Conservation (phyloP, 176 grass and related monocot species). For the Avena eriantha region DNA sequence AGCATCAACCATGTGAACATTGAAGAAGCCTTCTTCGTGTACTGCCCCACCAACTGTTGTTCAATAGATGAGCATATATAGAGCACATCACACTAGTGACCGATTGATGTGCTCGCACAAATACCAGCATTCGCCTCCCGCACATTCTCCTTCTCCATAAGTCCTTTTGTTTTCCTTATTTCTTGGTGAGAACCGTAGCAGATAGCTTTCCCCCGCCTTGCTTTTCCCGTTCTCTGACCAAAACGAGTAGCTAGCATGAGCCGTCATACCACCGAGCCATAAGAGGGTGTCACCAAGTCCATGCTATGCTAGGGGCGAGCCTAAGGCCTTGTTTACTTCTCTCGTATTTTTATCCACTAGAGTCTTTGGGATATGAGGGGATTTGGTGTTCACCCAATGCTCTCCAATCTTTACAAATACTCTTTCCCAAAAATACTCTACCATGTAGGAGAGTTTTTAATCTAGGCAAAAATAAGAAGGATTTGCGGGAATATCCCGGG, state of each 20-base stretch:
- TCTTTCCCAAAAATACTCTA: too few relatives aligned
- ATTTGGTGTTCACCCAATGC: too few relatives aligned
- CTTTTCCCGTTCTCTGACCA: neutral
- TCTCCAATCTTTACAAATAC: too few relatives aligned
- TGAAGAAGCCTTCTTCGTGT: neutral
- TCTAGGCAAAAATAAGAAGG: too few relatives aligned
- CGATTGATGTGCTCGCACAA: neutral
- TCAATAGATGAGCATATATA: neutral
- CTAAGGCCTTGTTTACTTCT: too few relatives aligned
- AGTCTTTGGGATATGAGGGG: too few relatives aligned
- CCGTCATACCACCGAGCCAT: too few relatives aligned
- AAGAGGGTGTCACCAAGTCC: too few relatives aligned
- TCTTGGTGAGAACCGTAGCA: neutral
- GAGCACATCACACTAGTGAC: neutral
- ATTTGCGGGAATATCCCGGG: too few relatives aligned
- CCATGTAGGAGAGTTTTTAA: too few relatives aligned
- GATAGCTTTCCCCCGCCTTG: neutral
- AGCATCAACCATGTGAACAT: conserved; percentile 1
- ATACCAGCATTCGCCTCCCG: neutral
- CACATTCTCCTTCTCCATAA: neutral
- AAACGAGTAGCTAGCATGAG: neutral
- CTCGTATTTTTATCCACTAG: too few relatives aligned
- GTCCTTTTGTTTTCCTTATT: neutral
- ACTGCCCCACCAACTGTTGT: neutral
- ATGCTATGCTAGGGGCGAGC: too few relatives aligned